Conservation (phyloP, 2,329 filamentous ascomycete species). For the Blumeriella jaapii region DNA sequence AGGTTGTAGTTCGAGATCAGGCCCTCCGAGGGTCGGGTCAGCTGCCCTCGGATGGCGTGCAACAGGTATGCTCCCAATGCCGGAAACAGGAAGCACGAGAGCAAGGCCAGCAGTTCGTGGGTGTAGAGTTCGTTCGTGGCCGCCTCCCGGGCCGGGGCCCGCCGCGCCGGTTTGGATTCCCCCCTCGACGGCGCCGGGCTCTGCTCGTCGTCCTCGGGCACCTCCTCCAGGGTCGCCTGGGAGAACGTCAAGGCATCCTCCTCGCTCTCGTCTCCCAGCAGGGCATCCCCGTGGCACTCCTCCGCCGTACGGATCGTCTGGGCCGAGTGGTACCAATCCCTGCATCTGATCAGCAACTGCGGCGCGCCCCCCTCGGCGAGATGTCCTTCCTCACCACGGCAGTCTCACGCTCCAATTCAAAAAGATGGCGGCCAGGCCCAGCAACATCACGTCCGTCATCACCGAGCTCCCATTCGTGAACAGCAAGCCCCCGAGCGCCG, state of each 20-base stretch:
- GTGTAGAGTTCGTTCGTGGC: constrained; percentile 55
- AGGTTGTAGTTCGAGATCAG: constrained; percentile 89
- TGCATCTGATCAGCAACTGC: constrained; percentile 24
- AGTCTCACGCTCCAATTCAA: constrained; percentile 85
- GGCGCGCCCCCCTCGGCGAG: neutral
- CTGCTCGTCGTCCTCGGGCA: constrained; percentile 18
- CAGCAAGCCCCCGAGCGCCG: constrained; percentile 72
- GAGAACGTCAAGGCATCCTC: constrained; percentile 28
- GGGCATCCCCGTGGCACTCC: constrained; percentile 29
- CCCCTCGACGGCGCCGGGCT: constrained; percentile 5
- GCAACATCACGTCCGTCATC: constrained; percentile 72
- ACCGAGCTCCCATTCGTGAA: constrained; percentile 77
- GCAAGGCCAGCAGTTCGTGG: constrained; percentile 64
- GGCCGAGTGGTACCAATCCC: constrained; percentile 65
- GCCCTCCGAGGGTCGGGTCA: constrained; percentile 74
- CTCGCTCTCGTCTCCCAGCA: constrained; percentile 34
- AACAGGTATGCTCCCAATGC: constrained; percentile 71
- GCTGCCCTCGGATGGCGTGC: constrained; percentile 66
- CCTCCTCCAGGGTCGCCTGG: constrained; percentile 19
- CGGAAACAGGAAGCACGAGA: constrained; percentile 70
- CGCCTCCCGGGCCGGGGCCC: constrained; percentile 21
- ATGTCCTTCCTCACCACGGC: constrained; percentile 55
- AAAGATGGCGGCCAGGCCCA: constrained; percentile 72
- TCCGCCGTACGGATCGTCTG: constrained; percentile 48
- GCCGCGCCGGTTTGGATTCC: constrained; percentile 16